Conservation (phyloP, 2,329 filamentous ascomycete species). For the Colletotrichum simmondsii region DNA sequence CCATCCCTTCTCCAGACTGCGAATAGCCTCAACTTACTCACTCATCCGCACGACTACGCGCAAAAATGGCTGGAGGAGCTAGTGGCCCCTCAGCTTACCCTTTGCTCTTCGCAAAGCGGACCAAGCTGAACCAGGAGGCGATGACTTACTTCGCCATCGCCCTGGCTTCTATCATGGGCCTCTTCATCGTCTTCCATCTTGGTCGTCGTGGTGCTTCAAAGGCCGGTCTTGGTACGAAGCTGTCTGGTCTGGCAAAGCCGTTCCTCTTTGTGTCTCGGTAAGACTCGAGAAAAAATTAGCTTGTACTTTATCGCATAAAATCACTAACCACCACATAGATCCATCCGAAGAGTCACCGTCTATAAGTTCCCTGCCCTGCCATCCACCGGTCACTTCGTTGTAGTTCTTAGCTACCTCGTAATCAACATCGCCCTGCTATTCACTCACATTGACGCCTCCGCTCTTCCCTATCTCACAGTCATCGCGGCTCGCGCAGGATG, state of each 20-base stretch:
- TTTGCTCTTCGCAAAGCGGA: constrained; percentile 30
- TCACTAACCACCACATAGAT: constrained; percentile 10
- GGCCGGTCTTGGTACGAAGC: constrained; percentile 13
- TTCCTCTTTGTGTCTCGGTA: constrained; percentile 31
- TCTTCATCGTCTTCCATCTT: constrained; percentile 30
- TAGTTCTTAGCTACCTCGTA: constrained; percentile 43
- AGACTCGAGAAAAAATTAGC: not conserved
- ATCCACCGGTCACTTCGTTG: constrained; percentile 42
- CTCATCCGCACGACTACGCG: not conserved
- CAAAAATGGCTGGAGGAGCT: constrained; percentile 18
- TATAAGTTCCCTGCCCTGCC: constrained; percentile 31
- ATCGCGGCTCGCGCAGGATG: constrained; percentile 52
- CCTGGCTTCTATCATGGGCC: constrained; percentile 12
- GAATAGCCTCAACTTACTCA: not conserved
- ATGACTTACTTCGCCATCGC: constrained; percentile 38
- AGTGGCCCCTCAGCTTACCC: constrained; percentile 11
- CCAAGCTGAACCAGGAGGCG: constrained; percentile 39
- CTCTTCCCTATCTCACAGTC: constrained; percentile 44
- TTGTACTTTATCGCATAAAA: not conserved
- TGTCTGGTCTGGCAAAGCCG: constrained; percentile 6
- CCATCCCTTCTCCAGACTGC: not conserved
- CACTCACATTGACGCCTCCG: constrained; percentile 45
- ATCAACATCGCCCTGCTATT: constrained; percentile 49
- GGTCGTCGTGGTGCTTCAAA: constrained; percentile 25
- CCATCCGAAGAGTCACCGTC: constrained; percentile 23